Conservation (phyloP, 371 early-diverging fungal species). For the Smittium culicis region DNA sequence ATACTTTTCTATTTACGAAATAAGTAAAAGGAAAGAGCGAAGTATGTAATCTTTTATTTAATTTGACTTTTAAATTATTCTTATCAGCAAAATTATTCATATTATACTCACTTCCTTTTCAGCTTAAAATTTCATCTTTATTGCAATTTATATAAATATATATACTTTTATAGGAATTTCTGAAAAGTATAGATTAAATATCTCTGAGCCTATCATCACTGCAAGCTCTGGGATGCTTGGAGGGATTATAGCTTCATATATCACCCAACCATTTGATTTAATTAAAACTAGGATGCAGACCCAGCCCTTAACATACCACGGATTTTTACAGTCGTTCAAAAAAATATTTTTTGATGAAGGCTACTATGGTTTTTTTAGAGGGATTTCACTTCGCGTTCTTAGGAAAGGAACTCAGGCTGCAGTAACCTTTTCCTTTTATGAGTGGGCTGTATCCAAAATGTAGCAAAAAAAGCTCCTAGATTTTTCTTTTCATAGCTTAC, state of each 20-base stretch:
- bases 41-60: not conserved
- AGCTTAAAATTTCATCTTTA: not conserved
- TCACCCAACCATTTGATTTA: slow-evolving; percentile 90
- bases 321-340: slow-evolving; percentile 41
- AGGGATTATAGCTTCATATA: slow-evolving; percentile 50
- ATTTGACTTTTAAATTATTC: not conserved
- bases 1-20: slow-evolving; percentile 86
- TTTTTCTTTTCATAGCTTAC: not conserved
- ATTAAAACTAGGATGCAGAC: slow-evolving; percentile 86
- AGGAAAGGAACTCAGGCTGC: slow-evolving; percentile 81
- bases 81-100: no score
- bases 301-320: slow-evolving; percentile 54
- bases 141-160: not conserved
- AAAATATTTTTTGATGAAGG: slow-evolving; percentile 62
- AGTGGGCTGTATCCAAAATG: slow-evolving; percentile 43
- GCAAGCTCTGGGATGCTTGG: slow-evolving; percentile 54
- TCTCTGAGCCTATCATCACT: slow-evolving; percentile 21
- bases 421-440: slow-evolving; percentile 88
- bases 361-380: slow-evolving; percentile 63
- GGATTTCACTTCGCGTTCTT: slow-evolving; percentile 65
- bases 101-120: not conserved
- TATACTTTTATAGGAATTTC: slow-evolving; percentile 7
- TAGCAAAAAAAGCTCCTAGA: slow-evolving; percentile 8
- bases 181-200: slow-evolving; percentile 14
- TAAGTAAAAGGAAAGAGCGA: slow-evolving; percentile 41